Base-by-base conservation (phyloP, 805 yeast genomes). In the Hanseniaspora guilliermondii region DNA sequence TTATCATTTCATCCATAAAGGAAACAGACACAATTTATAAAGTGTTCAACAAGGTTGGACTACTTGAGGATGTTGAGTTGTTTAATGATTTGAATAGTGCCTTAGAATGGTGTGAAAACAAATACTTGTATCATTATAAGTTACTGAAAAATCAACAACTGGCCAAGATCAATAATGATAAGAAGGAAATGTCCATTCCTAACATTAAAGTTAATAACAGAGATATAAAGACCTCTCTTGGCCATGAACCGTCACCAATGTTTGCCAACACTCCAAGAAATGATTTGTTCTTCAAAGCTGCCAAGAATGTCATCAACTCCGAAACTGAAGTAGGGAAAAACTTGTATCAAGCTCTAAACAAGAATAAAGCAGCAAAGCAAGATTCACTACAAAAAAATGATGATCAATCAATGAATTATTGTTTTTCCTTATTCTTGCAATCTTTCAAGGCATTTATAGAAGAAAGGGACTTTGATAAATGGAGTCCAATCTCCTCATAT, bases 101-200 rank as follows among this genome's bases (percentile, higher is more conserved):
- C 0, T 74, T 93, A 42, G 97, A 93, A 68, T 91, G 96, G 96
- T 87, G 97, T 71, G 98, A 93, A 66, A 91, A 93, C 68, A 82
- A 83, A 61, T 87, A 89, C 60, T 73, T 93, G 61, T 57, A 59
- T 4, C 66, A 70, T 57, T 72, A 70, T 56, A 70, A 62, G 49
- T 61, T 67, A 37, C 58, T 71, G 41, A 68, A 71, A 32, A 62
- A 60, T 24, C 65, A 61, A 35, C 48, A 47, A 14, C 4, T 32
- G 21, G n/a, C 14, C 12, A 21, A 22, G 17, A 21, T 12, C 14
- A 30, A 17, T 2, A 32, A 21, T 17, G 6, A n/a, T 7, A 27
- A 38, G n/a, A 47, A 41, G 8, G 22, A 37, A 2, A 5, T 40
- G 14, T 16, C 7, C 11, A 11, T 37, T 4, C 48, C 54, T 12